phyloP scores from a whole-genome alignment of 306 rosid genomes.

The Trichosanthes cucumerina region DNA sequence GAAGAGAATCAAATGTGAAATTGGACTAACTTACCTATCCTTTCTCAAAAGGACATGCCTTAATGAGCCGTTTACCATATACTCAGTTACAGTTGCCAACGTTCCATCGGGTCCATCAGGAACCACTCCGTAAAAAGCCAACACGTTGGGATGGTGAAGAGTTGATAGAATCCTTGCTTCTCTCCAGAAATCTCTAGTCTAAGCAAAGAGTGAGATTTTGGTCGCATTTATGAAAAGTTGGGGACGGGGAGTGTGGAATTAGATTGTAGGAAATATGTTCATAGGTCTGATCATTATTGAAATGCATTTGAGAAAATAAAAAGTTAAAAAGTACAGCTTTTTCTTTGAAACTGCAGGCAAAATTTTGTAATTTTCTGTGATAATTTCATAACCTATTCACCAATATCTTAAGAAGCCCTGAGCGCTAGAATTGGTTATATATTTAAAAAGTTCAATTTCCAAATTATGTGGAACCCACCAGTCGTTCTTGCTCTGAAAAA shows the following conservation, averaged over 20 bases:
- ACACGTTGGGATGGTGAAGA: slow-evolving; percentile 97
- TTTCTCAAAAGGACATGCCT: slow-evolving; percentile 68
- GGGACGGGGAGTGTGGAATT: neutral
- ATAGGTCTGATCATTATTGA: neutral
- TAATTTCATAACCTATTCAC: neutral
- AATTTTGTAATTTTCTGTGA: neutral
- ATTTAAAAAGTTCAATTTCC: slow-evolving; percentile 7
- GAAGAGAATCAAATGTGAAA: neutral
- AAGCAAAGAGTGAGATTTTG: slow-evolving; percentile 14
- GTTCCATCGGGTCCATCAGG: slow-evolving; percentile 84
- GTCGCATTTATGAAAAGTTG: slow-evolving; percentile 1
- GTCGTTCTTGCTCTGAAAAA: slow-evolving; percentile 79
- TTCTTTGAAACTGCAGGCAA: neutral
- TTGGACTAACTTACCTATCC: slow-evolving; percentile 41
- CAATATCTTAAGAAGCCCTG: neutral
- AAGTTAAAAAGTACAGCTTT: neutral
- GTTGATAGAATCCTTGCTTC: slow-evolving; percentile 87
- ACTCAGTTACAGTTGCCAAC: slow-evolving; percentile 85
- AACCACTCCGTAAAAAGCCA: slow-evolving; percentile 90
- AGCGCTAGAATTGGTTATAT: slow-evolving; percentile 6
- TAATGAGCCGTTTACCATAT: slow-evolving; percentile 87
- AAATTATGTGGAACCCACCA: slow-evolving; percentile 42
- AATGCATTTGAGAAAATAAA: neutral
- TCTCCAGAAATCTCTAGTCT: slow-evolving; percentile 92
- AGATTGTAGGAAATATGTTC: neutral